Percentiles rank a stretch among this genome's conserved stretches.
Evolutionary conservation across 176 grass and related monocot genomes (phyloP).

Genomic region (Phragmites australis): DNA sequence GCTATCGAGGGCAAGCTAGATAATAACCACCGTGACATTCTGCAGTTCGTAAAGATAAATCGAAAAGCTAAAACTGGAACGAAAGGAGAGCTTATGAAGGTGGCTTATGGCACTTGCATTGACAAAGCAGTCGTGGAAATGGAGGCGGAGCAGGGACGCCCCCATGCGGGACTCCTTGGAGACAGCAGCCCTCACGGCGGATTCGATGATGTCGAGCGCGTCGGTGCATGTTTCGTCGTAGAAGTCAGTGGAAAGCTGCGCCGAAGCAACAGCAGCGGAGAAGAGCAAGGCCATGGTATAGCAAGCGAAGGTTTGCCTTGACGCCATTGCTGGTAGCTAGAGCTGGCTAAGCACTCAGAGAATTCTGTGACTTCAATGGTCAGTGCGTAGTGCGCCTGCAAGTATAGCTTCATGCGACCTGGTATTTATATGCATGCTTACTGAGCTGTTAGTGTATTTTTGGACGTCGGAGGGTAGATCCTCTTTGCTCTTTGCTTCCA

Average conservation of each 20-base stretch:
- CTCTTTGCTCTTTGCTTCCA: background rate
- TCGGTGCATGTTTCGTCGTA: constrained; percentile 55
- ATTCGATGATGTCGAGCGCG: constrained; percentile 53
- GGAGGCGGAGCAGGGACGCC: constrained; percentile 57
- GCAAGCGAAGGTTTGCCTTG: constrained; percentile 14
- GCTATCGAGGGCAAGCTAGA: no score
- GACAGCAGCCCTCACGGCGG: constrained; percentile 50
- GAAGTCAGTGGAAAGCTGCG: constrained; percentile 58
- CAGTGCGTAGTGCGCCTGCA: constrained; percentile 26
- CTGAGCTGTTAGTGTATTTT: no score
- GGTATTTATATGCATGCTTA: constrained; percentile 59
- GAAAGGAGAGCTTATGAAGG: background rate
- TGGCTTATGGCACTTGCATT: constrained; percentile 26
- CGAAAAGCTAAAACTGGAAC: background rate
- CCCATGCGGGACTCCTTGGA: constrained; percentile 64
- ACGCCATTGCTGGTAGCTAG: constrained; percentile 37
- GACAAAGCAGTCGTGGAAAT: constrained; percentile 62
- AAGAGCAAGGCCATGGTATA: constrained; percentile 22
- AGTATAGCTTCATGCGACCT: background rate
- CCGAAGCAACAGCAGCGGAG: constrained; percentile 28
- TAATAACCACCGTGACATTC: no score
- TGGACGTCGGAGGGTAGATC: background rate
- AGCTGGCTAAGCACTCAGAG: background rate
- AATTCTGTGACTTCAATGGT: background rate
- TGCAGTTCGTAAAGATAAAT: no score